Evolutionary conservation across 2,329 filamentous ascomycete species (phyloP).

Genomic region (Calonectria montana): DNA sequence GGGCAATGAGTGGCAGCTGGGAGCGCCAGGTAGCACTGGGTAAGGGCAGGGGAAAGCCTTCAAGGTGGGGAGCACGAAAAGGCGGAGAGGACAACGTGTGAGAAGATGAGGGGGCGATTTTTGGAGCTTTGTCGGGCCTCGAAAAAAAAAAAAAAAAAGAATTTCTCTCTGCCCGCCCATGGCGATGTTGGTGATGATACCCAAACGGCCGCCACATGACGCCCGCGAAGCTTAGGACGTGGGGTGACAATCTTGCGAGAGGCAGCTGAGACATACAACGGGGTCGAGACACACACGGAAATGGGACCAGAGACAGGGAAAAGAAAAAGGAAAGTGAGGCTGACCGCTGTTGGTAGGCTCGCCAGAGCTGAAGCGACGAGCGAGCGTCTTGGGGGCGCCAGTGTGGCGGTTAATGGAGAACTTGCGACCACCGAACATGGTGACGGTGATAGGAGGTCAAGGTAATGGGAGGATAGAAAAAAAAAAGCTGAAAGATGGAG

Average conservation of each 20-base stretch:
- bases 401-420: conserved; percentile 77
- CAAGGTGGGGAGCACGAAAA: conserved; percentile 18
- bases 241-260: not conserved
- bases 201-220: not conserved
- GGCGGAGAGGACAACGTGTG: conserved; percentile 19
- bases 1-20: conserved; percentile 36
- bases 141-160: not conserved
- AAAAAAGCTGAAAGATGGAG: not conserved
- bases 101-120: conserved; percentile 15
- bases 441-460: conserved; percentile 31
- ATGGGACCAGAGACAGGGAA: conserved; percentile 8
- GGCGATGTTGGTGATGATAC: not conserved
- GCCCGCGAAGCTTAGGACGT: not conserved
- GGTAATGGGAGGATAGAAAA: not conserved
- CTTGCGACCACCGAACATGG: conserved; percentile 68
- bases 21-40: conserved; percentile 28
- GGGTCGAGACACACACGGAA: not conserved
- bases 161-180: not conserved
- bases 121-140: conserved; percentile 6
- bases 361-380: conserved; percentile 68
- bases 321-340: conserved; percentile 37
- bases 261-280: conserved; percentile 2
- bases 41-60: conserved; percentile 16
- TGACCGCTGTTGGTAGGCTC: conserved; percentile 69
- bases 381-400: conserved; percentile 65